Evolutionary conservation across 2,329 filamentous ascomycete genomes (phyloP).

Genomic region (Akanthomyces uredinophilus): DNA sequence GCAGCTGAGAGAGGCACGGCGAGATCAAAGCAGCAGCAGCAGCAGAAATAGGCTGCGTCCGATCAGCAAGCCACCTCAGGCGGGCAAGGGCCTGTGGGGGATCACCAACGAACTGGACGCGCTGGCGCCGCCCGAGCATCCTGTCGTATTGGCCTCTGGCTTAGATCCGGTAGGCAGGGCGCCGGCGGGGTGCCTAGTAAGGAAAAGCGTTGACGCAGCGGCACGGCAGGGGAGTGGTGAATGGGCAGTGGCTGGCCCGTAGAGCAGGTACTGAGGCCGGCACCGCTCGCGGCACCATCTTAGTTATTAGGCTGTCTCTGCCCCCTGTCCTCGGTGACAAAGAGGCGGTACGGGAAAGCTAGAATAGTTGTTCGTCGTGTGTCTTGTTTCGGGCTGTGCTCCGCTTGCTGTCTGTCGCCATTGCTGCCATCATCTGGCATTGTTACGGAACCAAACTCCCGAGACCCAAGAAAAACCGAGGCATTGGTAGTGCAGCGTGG

Average conservation of each 20-base stretch:
- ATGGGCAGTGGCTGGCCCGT: background rate
- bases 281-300: background rate
- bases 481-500: background rate
- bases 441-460: background rate
- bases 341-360: too few species aligned
- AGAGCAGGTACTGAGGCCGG: background rate
- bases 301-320: background rate
- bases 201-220: too few species aligned
- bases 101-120: background rate
- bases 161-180: slow-evolving; percentile 3
- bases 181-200: background rate
- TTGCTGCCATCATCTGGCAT: background rate
- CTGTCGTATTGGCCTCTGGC: background rate
- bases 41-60: background rate
- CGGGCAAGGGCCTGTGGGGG: slow-evolving; percentile 4
- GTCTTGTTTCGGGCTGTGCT: background rate
- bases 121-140: background rate
- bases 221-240: background rate
- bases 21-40: background rate
- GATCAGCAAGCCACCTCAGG: slow-evolving; percentile 9
- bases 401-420: background rate
- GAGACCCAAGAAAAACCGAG: background rate
- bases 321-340: background rate
- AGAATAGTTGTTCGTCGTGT: too few species aligned
- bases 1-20: background rate